Evolutionary conservation across 2,329 filamentous ascomycete species (phyloP), one percentile per base, ranked within the genome.

Genomic region (Trichoderma sp.): DNA sequence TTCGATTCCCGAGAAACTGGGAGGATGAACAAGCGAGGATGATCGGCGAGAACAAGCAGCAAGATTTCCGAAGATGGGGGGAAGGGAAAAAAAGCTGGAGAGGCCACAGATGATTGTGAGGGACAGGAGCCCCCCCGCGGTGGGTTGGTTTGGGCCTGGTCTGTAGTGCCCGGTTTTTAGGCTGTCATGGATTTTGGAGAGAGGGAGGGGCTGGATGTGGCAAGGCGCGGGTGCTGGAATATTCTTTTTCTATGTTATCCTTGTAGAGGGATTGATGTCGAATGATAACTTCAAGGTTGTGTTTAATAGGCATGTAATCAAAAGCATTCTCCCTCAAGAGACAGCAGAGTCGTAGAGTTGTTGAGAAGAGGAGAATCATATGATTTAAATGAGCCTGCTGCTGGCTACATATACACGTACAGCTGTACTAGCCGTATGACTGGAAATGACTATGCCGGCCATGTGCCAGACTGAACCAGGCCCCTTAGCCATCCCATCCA

Each of bases 201-300:
- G 21, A 24, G 21, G 30, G 52, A 26, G 47, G 34, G 48, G 59
- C 59, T 50, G 15, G 30, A 63, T 39, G 50, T 39, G 59, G 59
- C 48, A 63, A 63, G 54, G 62, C 62, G 62, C 44, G 58, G 43
- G 28, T n/a, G 51, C 52, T 63, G 41, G 44, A 58, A 58, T 56
- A 28, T 64, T 64, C 44, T 15, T 55, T 55, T 47, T 57, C 7
- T 44, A 44, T 50, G 15, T 61, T 34, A 21, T 7, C 30, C 7
- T 47, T 28, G 21, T 58, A 28, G 34, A 39, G 34, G 34, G 7
- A 39, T 39, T 39, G 34, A 39, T 39, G n/a, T 24, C 1, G 12
- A 30, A 30, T 15, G 30, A 24, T 24, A n/a, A n/a, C n/a, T n/a
- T n/a, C n/a, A n/a, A n/a, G n/a, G n/a, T n/a, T n/a, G n/a, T n/a